A percentile compares a stretch with the other conserved stretches of the same genome.
Evolutionary conservation across 2,329 filamentous ascomycete species (phyloP).

Genomic region (Domatiomyces catenatus): DNA sequence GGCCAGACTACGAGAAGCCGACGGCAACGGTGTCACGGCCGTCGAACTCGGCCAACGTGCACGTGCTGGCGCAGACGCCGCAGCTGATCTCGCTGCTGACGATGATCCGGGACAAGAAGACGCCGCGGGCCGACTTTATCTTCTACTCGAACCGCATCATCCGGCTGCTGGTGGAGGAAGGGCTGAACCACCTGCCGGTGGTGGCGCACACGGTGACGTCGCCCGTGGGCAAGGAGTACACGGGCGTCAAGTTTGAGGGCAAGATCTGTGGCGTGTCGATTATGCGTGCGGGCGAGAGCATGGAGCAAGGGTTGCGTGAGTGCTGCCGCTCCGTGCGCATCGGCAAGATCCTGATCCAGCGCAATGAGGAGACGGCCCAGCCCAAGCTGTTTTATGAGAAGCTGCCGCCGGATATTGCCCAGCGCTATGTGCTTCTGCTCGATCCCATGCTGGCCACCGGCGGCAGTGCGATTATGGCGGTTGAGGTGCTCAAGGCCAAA

Average conservation of each 20-base stretch:
- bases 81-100: slow-evolving; percentile 94
- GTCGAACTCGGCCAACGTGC: slow-evolving; percentile 71
- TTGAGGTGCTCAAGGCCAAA: slow-evolving; percentile 75
- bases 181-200: slow-evolving; percentile 87
- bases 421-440: slow-evolving; percentile 81
- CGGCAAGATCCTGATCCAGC: slow-evolving; percentile 94
- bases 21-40: slow-evolving; percentile 76
- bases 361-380: slow-evolving; percentile 84
- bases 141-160: slow-evolving; percentile 99
- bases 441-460: slow-evolving; percentile 99
- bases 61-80: slow-evolving; percentile 79
- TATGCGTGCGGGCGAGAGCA: slow-evolving; percentile 94
- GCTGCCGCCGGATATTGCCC: slow-evolving; percentile 79
- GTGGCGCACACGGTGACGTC: slow-evolving; percentile 80
- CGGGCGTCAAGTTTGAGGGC: slow-evolving; percentile 85
- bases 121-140: slow-evolving; percentile 88
- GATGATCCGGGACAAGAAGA: slow-evolving; percentile 87
- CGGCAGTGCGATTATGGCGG: slow-evolving; percentile 91
- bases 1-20: slow-evolving; percentile 60
- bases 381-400: slow-evolving; percentile 97
- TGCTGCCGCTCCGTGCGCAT: slow-evolving; percentile 97
- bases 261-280: slow-evolving; percentile 98
- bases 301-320: slow-evolving; percentile 92
- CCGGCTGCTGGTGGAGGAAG: slow-evolving; percentile 88
- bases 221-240: slow-evolving; percentile 74